Conservation (phyloP, 2,329 filamentous ascomycete genomes). For the Exophiala sp. region DNA sequence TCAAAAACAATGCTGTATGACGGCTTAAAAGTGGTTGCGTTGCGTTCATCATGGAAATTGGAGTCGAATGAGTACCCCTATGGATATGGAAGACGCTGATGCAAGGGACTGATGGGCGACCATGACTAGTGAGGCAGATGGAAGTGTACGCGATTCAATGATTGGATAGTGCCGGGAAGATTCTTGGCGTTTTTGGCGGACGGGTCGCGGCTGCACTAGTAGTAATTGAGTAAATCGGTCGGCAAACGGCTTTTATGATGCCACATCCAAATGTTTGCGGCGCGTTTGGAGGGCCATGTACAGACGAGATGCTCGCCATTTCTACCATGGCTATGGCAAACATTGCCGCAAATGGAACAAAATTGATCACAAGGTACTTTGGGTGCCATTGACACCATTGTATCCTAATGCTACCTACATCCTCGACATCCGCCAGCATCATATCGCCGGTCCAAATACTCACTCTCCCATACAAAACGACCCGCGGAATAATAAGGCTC, state of each 20-base stretch:
- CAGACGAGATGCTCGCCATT: not conserved
- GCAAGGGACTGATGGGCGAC: slow-evolving; percentile 10
- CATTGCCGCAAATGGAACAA: no score
- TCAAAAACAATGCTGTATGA: not conserved
- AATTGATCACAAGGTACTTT: no score
- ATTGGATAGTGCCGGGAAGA: slow-evolving; percentile 16
- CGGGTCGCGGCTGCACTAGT: slow-evolving; percentile 1
- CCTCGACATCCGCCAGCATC: no score
- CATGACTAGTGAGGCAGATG: slow-evolving; percentile 10
- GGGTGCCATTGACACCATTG: no score
- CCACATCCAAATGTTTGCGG: no score
- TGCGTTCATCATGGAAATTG: slow-evolving; percentile 2
- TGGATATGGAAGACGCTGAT: not conserved
- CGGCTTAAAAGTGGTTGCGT: not conserved
- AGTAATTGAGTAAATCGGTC: not conserved
- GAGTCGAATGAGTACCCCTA: slow-evolving; percentile 24
- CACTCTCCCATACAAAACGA: not conserved
- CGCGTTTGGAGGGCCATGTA: not conserved
- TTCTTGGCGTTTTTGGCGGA: not conserved
- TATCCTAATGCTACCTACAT: no score
- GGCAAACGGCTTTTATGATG: not conserved
- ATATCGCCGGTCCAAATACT: not conserved
- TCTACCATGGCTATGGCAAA: no score
- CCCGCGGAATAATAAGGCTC: slow-evolving; percentile 13
- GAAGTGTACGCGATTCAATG: slow-evolving; percentile 9